These are phyloP conservation scores for Entamoeba dispar DNA, from an alignment of 208 protist genomes.

Conservation along the genomic window DNA sequence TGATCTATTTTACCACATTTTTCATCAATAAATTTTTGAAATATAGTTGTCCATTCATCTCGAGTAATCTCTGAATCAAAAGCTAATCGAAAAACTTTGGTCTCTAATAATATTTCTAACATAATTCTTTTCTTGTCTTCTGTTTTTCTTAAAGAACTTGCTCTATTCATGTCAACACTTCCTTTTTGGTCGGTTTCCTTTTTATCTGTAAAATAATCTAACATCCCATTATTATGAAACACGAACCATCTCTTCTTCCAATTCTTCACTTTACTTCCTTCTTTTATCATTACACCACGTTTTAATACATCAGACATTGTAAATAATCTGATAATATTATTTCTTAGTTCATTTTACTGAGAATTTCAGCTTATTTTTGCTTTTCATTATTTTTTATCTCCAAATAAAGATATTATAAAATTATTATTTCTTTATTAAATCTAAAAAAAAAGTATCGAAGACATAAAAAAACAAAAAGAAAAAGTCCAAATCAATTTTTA, in stretches of 20 bases:
- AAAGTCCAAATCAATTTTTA: too few relatives aligned
- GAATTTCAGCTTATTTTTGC: too few relatives aligned
- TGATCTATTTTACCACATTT: background rate
- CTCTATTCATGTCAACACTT: background rate
- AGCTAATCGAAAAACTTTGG: background rate
- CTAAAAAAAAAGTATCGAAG: too few relatives aligned
- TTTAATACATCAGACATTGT: background rate
- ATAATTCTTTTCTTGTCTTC: background rate
- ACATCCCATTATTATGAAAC: background rate
- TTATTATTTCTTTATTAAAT: too few relatives aligned
- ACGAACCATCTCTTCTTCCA: background rate
- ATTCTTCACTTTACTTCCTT: background rate
- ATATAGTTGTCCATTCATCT: background rate
- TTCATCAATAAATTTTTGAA: background rate
- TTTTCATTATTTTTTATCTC: too few relatives aligned
- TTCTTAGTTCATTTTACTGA: too few relatives aligned
- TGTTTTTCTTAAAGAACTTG: background rate
- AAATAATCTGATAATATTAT: background rate
- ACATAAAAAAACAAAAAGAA: too few relatives aligned
- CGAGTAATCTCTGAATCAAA: background rate
- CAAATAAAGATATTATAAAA: too few relatives aligned
- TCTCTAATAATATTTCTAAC: background rate
- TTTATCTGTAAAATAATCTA: background rate
- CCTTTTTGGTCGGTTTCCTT: background rate
- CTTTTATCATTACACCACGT: background rate